Conservation (phyloP, 2,329 filamentous ascomycete species). For the Teratosphaeria zuluensis region DNA sequence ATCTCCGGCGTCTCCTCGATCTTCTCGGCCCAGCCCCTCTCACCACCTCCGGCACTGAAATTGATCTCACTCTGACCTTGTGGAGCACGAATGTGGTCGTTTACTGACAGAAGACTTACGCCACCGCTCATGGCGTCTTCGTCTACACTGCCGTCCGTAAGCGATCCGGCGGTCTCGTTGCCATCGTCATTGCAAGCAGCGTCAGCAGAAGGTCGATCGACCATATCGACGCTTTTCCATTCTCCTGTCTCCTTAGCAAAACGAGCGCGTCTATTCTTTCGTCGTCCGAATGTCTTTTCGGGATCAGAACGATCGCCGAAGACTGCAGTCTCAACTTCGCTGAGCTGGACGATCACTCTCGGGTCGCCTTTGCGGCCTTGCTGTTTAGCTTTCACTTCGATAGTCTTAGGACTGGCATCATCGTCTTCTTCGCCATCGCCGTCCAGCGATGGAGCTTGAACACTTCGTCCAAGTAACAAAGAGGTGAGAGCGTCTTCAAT, state of each 20-base stretch:
- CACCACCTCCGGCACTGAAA: conserved; percentile 44
- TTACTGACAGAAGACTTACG: neutral
- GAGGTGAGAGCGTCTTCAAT: conserved; percentile 44
- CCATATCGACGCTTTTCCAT: conserved; percentile 38
- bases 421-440: conserved; percentile 1
- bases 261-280: conserved; percentile 37
- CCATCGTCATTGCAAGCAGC: conserved; percentile 3
- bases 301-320: conserved; percentile 40
- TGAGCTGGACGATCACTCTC: conserved; percentile 41
- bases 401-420: conserved; percentile 5
- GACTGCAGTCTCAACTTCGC: conserved; percentile 41
- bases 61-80: conserved; percentile 44
- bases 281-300: conserved; percentile 35
- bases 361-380: conserved; percentile 41
- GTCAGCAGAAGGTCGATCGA: conserved; percentile 8
- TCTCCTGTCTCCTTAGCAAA: conserved; percentile 29
- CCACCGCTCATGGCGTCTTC: neutral
- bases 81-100: conserved; percentile 25
- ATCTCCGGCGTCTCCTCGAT: conserved; percentile 44
- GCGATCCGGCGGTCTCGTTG: conserved; percentile 10
- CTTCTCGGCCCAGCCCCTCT: conserved; percentile 46
- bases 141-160: conserved; percentile 1
- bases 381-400: conserved; percentile 14
- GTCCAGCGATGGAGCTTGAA: conserved; percentile 7
- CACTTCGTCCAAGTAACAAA: conserved; percentile 25